A percentile compares a stretch with the other conserved stretches of the same genome.
These are phyloP conservation scores for Viola odorata DNA, from an alignment of 345 rosid genomes.

Conservation along the genomic window DNA sequence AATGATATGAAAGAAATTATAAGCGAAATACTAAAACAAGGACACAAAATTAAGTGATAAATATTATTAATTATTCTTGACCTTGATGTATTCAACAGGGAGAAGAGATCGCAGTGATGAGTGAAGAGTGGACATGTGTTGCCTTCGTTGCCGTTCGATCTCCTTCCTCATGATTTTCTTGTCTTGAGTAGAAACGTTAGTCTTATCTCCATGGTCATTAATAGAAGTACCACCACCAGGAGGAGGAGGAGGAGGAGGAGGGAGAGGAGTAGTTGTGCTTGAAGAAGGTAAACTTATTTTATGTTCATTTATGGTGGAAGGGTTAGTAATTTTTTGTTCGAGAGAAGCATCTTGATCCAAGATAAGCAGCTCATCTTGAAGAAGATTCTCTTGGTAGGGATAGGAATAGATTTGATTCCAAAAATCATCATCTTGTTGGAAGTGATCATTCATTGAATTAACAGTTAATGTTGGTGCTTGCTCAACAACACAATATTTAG, in stretches of 20 bases:
- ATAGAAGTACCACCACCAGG: too few species aligned
- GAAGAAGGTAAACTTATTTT: not conserved
- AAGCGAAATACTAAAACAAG: not conserved
- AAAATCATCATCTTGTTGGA: slow-evolving; percentile 6
- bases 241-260: too few species aligned
- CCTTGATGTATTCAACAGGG: slow-evolving; percentile 43
- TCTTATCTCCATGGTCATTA: not conserved
- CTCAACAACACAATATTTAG: too few species aligned
- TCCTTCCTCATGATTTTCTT: slow-evolving; percentile 37
- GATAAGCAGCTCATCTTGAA: not conserved
- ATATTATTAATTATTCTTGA: slow-evolving; percentile 1
- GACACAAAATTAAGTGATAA: not conserved
- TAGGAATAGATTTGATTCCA: slow-evolving; percentile 6
- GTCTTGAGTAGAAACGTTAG: not conserved
- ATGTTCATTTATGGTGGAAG: not conserved
- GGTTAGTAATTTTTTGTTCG: not conserved
- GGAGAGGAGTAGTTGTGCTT: not conserved
- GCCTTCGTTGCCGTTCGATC: slow-evolving; percentile 45
- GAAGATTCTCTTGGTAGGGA: slow-evolving; percentile 14
- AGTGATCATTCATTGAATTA: slow-evolving; percentile 1
- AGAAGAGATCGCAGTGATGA: slow-evolving; percentile 41
- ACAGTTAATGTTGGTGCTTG: too few species aligned
- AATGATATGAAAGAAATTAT: not conserved
- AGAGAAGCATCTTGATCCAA: not conserved
- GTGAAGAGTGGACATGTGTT: slow-evolving; percentile 36